phyloP scores from a whole-genome alignment of 768 basidiomycete genomes.

The Kwoniella mangroviensis region DNA sequence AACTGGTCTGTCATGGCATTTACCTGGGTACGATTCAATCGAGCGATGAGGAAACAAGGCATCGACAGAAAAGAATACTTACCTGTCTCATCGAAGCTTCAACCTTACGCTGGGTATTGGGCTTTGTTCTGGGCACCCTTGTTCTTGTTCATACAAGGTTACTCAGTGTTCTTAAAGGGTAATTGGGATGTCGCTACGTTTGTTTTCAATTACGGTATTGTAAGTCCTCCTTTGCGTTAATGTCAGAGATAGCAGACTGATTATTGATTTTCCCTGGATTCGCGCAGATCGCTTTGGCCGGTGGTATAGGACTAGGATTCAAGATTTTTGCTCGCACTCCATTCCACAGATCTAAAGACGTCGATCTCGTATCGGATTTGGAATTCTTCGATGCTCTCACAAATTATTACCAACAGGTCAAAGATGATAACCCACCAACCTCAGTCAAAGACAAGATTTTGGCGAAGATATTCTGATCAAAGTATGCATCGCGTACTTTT shows the following conservation, averaged over 20 bases:
- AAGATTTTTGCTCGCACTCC: conserved; percentile 31
- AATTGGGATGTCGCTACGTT: conserved; percentile 27
- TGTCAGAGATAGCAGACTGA: background rate
- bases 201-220: conserved; percentile 32
- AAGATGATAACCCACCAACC: conserved; percentile 22
- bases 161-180: conserved; percentile 29
- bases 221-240: conserved; percentile 14
- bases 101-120: conserved; percentile 33
- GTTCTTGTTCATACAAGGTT: conserved; percentile 24
- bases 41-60: conserved; percentile 41
- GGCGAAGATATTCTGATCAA: conserved; percentile 29
- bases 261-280: background rate
- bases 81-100: conserved; percentile 4
- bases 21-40: conserved; percentile 42
- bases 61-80: conserved; percentile 22
- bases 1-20: conserved; percentile 28
- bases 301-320: conserved; percentile 31
- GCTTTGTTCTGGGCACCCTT: conserved; percentile 24
- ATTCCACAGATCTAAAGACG: conserved; percentile 29
- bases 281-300: conserved; percentile 22
- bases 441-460: conserved; percentile 34
- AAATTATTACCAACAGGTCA: conserved; percentile 27
- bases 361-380: conserved; percentile 28
- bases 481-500: background rate
- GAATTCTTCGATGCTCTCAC: conserved; percentile 33